Percentiles rank a stretch among this genome's conserved stretches.
Evolutionary conservation across 306 rosid genomes (phyloP).

Genomic region (Pyrus betulifolia): DNA sequence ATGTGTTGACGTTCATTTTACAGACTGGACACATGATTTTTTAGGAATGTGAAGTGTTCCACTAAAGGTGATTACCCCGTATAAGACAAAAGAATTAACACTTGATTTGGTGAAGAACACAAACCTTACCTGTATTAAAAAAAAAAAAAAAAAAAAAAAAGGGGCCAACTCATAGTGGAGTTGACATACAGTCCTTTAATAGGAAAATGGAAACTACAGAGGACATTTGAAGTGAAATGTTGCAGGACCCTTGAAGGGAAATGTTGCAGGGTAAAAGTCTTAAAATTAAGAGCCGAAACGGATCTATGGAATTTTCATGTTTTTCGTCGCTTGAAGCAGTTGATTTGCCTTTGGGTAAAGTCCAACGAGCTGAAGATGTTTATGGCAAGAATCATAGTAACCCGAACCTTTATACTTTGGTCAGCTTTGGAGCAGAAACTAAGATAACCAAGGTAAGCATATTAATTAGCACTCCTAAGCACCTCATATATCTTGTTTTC

Average conservation of each 20-base stretch:
- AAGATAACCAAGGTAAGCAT: constrained; percentile 19
- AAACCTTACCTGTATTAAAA: constrained; percentile 8
- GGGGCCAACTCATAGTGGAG: constrained; percentile 28
- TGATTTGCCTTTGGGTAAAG: constrained; percentile 19
- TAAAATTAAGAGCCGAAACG: neutral
- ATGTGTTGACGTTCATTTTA: neutral
- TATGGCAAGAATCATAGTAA: constrained; percentile 16
- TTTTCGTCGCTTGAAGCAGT: neutral
- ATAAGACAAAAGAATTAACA: constrained; percentile 15
- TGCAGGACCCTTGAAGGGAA: neutral
- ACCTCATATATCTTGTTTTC: neutral
- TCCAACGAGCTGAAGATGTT: constrained; percentile 15
- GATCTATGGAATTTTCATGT: neutral
- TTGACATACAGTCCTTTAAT: constrained; percentile 21
- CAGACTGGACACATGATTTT: constrained; percentile 20
- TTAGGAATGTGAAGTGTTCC: constrained; percentile 32
- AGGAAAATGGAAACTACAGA: constrained; percentile 4
- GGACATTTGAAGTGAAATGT: constrained; percentile 5
- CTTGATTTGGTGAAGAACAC: constrained; percentile 21
- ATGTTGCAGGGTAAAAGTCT: neutral
- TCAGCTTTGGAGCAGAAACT: constrained; percentile 12
- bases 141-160: constrained; percentile 19
- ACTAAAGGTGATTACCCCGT: constrained; percentile 7
- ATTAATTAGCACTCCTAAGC: neutral
- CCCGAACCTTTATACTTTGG: constrained; percentile 18